Base-by-base conservation (phyloP, 495 filamentous ascomycete genomes). In the Sporormia fimetaria region DNA sequence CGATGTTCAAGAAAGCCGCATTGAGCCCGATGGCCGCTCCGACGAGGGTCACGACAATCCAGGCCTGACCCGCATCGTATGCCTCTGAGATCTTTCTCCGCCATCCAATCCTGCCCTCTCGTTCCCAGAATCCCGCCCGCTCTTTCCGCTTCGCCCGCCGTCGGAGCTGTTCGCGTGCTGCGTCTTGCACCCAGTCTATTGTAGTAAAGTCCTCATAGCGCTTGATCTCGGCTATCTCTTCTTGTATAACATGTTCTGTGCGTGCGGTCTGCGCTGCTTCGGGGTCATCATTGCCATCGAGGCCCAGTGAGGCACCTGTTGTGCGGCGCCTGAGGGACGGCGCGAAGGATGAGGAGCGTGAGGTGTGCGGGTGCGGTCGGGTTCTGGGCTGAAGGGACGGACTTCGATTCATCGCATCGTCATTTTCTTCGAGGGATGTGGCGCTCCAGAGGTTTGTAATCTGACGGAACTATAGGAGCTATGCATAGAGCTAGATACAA, bases 181-280 rank as follows among this genome's bases (percentile, higher is more conserved):
- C 88, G 75, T 98, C 90, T 58, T 98, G 87, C 1, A 98, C 87
- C 90, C 90, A 98, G 60, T 98, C 87, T 71, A 98, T 98, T 0
- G 90, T 98, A 3, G 88, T 95, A 58, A 98, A 98, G 57, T 84
- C 78, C 59, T 96, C 90, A 66, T 98, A 98, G 63, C 92, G 75
- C 63, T 94, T 94, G 57, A 98, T 95, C 66, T 94, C 82, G 30
- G 80, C 88, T 53, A 98, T 94, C 65, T 98, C 90, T 58, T 98
- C 88, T 31, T 83, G 77, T 51, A 94, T 82, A 11, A 59, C 49
- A 55, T 63, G 40, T 39, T 49, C 36, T 9, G 50, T 33, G 16
- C 11, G 16, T 17, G 60, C 65, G n/a, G 64, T 60, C 33, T 56
- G 56, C 22, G 61, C 57, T 12, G 58, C 57, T 37, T 67, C 63